A percentile compares a stretch with the other conserved stretches of the same genome.
These are phyloP conservation scores for Elaeis guineensis DNA, from an alignment of 176 grass and related monocot species.

Conservation along the genomic window DNA sequence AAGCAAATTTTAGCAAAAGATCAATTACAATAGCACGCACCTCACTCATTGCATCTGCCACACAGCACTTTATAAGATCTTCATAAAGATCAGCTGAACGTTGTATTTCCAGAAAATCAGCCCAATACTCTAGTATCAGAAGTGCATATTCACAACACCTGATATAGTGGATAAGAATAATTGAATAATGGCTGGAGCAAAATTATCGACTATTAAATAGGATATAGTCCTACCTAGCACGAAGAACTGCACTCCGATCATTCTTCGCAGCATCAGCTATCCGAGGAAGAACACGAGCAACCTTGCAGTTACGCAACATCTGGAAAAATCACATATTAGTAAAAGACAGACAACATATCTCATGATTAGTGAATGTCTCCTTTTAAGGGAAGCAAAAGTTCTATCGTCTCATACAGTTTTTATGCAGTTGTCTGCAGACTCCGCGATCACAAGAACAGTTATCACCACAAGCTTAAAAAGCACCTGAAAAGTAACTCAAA, in stretches of 20 bases:
- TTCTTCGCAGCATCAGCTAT: slow-evolving; percentile 77
- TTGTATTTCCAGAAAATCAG: slow-evolving; percentile 93
- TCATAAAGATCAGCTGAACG: slow-evolving; percentile 80
- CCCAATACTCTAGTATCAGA: slow-evolving; percentile 90
- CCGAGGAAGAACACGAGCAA: slow-evolving; percentile 70
- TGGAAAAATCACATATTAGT: slow-evolving; percentile 19
- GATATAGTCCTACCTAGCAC: slow-evolving; percentile 58
- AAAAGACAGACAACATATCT: slow-evolving; percentile 3
- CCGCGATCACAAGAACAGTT: slow-evolving; percentile 93
- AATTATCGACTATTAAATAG: slow-evolving; percentile 2
- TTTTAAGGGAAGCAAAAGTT: too few relatives aligned
- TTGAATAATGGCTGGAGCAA: slow-evolving; percentile 16
- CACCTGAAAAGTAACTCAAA: slow-evolving; percentile 38
- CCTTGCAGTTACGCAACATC: slow-evolving; percentile 89
- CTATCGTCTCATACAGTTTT: slow-evolving; percentile 69
- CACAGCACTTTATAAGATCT: slow-evolving; percentile 95
- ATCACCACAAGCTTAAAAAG: slow-evolving; percentile 99
- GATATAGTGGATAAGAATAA: slow-evolving; percentile 16
- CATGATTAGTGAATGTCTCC: too few relatives aligned
- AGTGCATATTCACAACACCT: slow-evolving; percentile 96
- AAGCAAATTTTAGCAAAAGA: too few relatives aligned
- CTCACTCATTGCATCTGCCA: slow-evolving; percentile 98
- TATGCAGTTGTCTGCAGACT: slow-evolving; percentile 92
- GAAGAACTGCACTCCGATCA: slow-evolving; percentile 75
- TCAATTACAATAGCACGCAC: slow-evolving; percentile 11